Percentiles rank a stretch among this genome's conserved stretches.
phyloP scores from a whole-genome alignment of 75 land plant species.

The Sequoia sempervirens region DNA sequence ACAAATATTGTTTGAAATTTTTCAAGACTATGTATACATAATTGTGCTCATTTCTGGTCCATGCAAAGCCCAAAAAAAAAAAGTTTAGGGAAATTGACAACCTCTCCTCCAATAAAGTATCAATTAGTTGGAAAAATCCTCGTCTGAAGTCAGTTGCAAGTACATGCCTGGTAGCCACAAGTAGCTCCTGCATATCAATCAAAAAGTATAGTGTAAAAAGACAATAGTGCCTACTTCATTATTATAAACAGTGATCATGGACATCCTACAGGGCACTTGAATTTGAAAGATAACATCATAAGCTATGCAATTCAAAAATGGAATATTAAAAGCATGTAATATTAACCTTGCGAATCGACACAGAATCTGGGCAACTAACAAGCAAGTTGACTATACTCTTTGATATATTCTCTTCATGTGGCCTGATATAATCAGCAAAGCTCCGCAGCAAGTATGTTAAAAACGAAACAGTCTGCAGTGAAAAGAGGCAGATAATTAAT shows the following conservation, averaged over 20 bases:
- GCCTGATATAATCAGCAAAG: conserved; percentile 85
- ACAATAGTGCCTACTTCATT: background rate
- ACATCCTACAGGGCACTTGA: background rate
- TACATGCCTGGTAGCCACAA: conserved; percentile 93
- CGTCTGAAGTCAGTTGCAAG: conserved; percentile 89
- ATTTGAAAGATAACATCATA: background rate
- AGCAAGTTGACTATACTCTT: conserved; percentile 95
- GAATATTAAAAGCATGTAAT: background rate
- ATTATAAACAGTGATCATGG: background rate
- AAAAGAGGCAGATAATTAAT: background rate
- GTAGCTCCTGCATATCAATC: conserved; percentile 61
- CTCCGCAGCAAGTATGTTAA: conserved; percentile 87
- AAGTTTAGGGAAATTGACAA: conserved; percentile 13
- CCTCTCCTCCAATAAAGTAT: conserved; percentile 95
- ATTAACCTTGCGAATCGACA: conserved; percentile 87
- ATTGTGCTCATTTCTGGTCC: background rate
- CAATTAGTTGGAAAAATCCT: conserved; percentile 91
- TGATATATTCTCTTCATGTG: conserved; percentile 96
- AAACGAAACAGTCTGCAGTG: conserved; percentile 92
- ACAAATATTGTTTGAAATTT: background rate
- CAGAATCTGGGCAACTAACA: conserved; percentile 93
- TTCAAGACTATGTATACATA: background rate
- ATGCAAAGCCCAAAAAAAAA: background rate
- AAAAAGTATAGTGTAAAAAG: background rate
- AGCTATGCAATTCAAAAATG: background rate